Conservation (phyloP, 441 rosid species). For the Adansonia rubrostipa region DNA sequence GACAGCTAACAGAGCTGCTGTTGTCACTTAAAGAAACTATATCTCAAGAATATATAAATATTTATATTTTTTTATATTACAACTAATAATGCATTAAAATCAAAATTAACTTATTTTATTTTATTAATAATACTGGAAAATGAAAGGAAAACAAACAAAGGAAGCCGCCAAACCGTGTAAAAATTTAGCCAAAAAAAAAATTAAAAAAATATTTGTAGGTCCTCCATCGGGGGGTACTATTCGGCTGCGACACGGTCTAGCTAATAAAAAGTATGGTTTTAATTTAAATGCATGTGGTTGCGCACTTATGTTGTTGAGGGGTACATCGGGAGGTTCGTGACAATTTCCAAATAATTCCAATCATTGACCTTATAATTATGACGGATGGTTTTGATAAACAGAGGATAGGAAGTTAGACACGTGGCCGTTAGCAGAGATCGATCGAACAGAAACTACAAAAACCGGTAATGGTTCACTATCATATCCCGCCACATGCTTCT, state of each 20-base stretch:
- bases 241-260: not conserved
- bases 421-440: constrained; percentile 28
- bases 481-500: no score
- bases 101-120: constrained; percentile 12
- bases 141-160: constrained; percentile 14
- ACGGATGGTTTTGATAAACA: constrained; percentile 17
- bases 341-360: constrained; percentile 29
- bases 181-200: constrained; percentile 11
- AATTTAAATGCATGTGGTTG: no score
- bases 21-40: constrained; percentile 37
- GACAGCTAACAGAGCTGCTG: constrained; percentile 68
- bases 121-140: not conserved
- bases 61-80: not conserved
- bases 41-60: not conserved
- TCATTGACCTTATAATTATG: constrained; percentile 40
- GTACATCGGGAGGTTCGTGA: constrained; percentile 13
- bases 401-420: constrained; percentile 11
- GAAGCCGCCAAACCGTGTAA: constrained; percentile 46
- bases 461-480: no score
- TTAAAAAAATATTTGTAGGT: no score
- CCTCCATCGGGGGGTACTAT: not conserved
- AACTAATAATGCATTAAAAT: not conserved
- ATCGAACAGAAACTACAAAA: not conserved
- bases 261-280: not conserved
- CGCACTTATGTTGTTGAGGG: constrained; percentile 24